Conservation (phyloP, 257 asterid species). For the Voacanga thouarsii region DNA sequence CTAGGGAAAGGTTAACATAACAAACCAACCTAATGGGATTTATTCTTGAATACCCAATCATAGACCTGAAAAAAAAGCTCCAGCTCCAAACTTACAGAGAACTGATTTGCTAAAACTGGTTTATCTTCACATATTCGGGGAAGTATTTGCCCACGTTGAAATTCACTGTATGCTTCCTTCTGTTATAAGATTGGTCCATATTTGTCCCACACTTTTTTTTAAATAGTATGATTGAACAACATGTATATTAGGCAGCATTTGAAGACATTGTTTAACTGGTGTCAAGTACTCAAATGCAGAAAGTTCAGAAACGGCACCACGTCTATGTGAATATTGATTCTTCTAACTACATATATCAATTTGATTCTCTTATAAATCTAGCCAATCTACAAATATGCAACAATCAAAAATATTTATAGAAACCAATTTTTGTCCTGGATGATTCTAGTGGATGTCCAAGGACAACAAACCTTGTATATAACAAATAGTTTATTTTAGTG, state of each 20-base stretch:
- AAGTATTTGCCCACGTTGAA: conserved; percentile 86
- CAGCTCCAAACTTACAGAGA: conserved; percentile 67
- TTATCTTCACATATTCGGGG: conserved; percentile 87
- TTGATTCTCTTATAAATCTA: background rate
- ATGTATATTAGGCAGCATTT: background rate
- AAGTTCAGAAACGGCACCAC: background rate
- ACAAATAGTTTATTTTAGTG: background rate
- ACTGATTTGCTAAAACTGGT: conserved; percentile 84
- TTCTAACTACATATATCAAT: background rate
- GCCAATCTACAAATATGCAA: background rate
- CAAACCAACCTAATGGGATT: too few species aligned
- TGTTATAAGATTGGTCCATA: conserved; percentile 18
- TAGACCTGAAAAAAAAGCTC: background rate
- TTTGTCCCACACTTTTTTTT: background rate
- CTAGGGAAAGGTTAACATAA: background rate
- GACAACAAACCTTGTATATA: background rate
- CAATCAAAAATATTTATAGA: background rate
- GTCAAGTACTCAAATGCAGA: background rate
- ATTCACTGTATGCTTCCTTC: conserved; percentile 96
- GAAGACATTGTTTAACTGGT: background rate
- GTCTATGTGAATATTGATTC: background rate
- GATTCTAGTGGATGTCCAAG: background rate
- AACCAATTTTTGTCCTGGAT: background rate
- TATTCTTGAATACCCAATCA: background rate
- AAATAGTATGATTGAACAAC: background rate